A percentile compares a stretch with the other conserved stretches of the same genome.
Evolutionary conservation across 106 monocot species (phyloP).

Genomic region (Dioscorea alata): DNA sequence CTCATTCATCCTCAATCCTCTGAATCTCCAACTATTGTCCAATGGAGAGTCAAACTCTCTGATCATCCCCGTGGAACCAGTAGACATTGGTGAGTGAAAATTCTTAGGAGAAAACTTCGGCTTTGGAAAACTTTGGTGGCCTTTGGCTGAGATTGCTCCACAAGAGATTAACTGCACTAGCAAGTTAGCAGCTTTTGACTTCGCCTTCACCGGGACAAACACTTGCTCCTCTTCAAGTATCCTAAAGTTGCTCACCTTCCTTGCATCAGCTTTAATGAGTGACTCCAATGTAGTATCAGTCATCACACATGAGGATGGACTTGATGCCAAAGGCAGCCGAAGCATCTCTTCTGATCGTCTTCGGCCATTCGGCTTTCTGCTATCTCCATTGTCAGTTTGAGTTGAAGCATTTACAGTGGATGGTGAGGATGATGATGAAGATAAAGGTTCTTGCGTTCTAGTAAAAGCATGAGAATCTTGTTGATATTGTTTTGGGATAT

Average conservation of each 20-base stretch:
- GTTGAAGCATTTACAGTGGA: constrained; percentile 24
- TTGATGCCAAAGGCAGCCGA: constrained; percentile 18
- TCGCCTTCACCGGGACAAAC: constrained; percentile 12
- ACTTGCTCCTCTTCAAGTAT: constrained; percentile 27
- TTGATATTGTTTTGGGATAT: neutral
- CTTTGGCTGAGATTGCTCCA: constrained; percentile 37
- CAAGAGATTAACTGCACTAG: constrained; percentile 41
- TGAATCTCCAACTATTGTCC: constrained; percentile 19
- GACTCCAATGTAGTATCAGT: constrained; percentile 35
- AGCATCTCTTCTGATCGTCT: constrained; percentile 15
- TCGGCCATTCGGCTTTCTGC: neutral
- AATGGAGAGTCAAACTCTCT: constrained; percentile 19
- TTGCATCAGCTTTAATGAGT: constrained; percentile 28
- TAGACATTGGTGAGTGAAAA: constrained; percentile 13
- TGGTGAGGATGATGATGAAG: constrained; percentile 14
- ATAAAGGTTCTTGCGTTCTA: constrained; percentile 14
- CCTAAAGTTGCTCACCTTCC: constrained; percentile 20
- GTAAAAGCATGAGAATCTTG: neutral
- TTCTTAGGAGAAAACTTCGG: constrained; percentile 21
- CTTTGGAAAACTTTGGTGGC: constrained; percentile 20
- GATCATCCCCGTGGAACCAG: neutral
- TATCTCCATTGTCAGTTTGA: constrained; percentile 23
- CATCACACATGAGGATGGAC: constrained; percentile 23
- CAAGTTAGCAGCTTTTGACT: constrained; percentile 30
- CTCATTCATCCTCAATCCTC: constrained; percentile 20